Conservation (phyloP, 768 basidiomycete genomes). For the Leccinum sublutescens region DNA sequence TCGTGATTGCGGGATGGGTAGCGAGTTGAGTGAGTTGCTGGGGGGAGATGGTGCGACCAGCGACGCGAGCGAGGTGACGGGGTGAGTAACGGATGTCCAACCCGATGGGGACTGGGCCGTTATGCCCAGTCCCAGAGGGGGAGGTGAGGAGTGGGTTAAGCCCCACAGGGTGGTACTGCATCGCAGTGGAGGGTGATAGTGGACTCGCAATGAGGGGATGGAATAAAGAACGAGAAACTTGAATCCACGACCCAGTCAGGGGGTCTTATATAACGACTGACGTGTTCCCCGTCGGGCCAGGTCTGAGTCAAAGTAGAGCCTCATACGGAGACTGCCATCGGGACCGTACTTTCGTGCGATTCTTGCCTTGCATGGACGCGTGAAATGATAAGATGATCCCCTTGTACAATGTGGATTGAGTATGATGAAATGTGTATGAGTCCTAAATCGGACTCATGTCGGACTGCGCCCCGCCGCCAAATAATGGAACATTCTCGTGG, state of each 20-base stretch:
- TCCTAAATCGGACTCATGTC: slow-evolving; percentile 4
- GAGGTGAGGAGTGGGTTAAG: slow-evolving; percentile 21
- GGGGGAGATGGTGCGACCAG: slow-evolving; percentile 4
- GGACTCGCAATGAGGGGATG: neutral
- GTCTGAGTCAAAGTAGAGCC: neutral
- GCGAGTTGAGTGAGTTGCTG: slow-evolving; percentile 40
- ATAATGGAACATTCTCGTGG: neutral
- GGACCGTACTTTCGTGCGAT: slow-evolving; percentile 6
- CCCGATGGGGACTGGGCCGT: slow-evolving; percentile 28
- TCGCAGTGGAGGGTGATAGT: slow-evolving; percentile 4
- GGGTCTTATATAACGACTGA: slow-evolving; percentile 18
- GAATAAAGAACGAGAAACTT: no score
- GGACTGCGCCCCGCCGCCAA: slow-evolving; percentile 6
- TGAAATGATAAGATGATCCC: neutral
- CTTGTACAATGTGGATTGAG: neutral
- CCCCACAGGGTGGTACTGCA: slow-evolving; percentile 13
- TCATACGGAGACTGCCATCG: slow-evolving; percentile 1
- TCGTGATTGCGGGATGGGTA: slow-evolving; percentile 39
- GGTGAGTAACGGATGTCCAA: slow-evolving; percentile 56
- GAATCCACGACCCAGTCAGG: neutral
- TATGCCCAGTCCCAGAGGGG: slow-evolving; percentile 10
- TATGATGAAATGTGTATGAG: neutral
- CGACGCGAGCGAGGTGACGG: slow-evolving; percentile 19
- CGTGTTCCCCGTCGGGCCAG: neutral
- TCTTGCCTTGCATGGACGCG: slow-evolving; percentile 18